Percentiles rank a stretch among this genome's conserved stretches.
Conservation (phyloP, 768 basidiomycete species). For the Psilocybe cubensis region DNA sequence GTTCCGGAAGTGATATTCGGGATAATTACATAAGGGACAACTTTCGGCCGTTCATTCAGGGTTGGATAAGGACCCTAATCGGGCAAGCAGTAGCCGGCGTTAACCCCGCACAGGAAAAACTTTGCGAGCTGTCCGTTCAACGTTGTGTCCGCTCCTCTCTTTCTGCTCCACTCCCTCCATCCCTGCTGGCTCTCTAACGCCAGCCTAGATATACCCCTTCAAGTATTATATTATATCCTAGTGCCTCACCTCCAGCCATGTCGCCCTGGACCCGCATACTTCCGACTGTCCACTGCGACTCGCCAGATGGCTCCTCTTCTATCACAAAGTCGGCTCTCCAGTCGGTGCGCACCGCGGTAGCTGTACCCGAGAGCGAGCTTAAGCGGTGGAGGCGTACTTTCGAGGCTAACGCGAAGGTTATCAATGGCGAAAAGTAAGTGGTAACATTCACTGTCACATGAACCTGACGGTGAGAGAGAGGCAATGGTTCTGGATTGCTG, state of each 20-base stretch:
- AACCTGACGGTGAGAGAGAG: constrained; percentile 17
- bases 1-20: constrained; percentile 10
- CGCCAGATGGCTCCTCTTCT: constrained; percentile 47
- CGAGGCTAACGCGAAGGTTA: constrained; percentile 77
- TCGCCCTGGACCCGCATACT: constrained; percentile 31
- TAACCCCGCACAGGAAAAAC: constrained; percentile 41
- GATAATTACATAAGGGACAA: constrained; percentile 13
- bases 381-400: constrained; percentile 90
- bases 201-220: constrained; percentile 18
- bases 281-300: constrained; percentile 59
- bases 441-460: constrained; percentile 27
- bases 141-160: constrained; percentile 16
- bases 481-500: constrained; percentile 13
- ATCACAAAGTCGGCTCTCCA: constrained; percentile 59
- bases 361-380: constrained; percentile 80
- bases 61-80: constrained; percentile 15
- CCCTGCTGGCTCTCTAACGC: constrained; percentile 4
- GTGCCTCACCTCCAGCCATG: constrained; percentile 13
- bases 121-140: constrained; percentile 24
- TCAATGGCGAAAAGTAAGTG: constrained; percentile 86
- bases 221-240: constrained; percentile 16
- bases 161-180: constrained; percentile 14
- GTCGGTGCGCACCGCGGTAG: constrained; percentile 68
- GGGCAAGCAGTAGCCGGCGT: constrained; percentile 18
- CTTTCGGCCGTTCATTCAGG: constrained; percentile 9